Percentiles rank a stretch among this genome's conserved stretches.
These are phyloP conservation scores for Amaranthus palmeri DNA, from an alignment of 148 eudicot genomes.

Conservation along the genomic window DNA sequence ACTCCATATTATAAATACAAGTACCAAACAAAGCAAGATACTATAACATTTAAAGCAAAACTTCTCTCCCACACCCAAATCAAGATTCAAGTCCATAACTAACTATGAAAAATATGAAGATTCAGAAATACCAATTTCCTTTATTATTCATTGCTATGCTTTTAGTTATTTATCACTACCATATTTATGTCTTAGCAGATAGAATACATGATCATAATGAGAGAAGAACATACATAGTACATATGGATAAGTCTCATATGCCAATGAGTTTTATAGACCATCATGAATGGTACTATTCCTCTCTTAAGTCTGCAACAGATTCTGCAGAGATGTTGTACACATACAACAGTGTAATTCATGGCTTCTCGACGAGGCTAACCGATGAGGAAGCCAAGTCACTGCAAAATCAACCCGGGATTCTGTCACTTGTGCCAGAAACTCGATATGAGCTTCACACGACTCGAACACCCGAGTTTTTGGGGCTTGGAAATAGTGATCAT, in stretches of 20 bases:
- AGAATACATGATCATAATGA: slow-evolving; percentile 12
- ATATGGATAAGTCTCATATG: slow-evolving; percentile 69
- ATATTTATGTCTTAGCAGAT: slow-evolving; percentile 24
- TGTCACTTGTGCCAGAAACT: slow-evolving; percentile 48
- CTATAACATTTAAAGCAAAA: not conserved
- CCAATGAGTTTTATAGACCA: slow-evolving; percentile 52
- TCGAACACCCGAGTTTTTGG: slow-evolving; percentile 69
- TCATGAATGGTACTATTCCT: slow-evolving; percentile 61
- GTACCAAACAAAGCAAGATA: not conserved
- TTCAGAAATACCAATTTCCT: slow-evolving; percentile 21
- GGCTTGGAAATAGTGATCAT: slow-evolving; percentile 37
- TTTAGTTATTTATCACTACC: slow-evolving; percentile 20
- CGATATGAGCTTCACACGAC: slow-evolving; percentile 77
- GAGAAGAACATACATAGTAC: slow-evolving; percentile 68
- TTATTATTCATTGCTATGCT: slow-evolving; percentile 31
- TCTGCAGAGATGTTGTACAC: slow-evolving; percentile 59
- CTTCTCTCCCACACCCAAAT: not conserved
- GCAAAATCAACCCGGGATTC: slow-evolving; percentile 43
- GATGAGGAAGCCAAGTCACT: slow-evolving; percentile 51
- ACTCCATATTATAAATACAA: not conserved
- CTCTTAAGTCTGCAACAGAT: slow-evolving; percentile 45
- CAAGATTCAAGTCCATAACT: not conserved
- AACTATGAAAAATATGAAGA: slow-evolving; percentile 31
- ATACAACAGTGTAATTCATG: slow-evolving; percentile 59
- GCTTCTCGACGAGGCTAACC: slow-evolving; percentile 64